Percentiles rank a stretch among this genome's conserved stretches.
These are phyloP conservation scores for Acanthamoeba lenticulata DNA, from an alignment of 208 protist species.

Conservation along the genomic window DNA sequence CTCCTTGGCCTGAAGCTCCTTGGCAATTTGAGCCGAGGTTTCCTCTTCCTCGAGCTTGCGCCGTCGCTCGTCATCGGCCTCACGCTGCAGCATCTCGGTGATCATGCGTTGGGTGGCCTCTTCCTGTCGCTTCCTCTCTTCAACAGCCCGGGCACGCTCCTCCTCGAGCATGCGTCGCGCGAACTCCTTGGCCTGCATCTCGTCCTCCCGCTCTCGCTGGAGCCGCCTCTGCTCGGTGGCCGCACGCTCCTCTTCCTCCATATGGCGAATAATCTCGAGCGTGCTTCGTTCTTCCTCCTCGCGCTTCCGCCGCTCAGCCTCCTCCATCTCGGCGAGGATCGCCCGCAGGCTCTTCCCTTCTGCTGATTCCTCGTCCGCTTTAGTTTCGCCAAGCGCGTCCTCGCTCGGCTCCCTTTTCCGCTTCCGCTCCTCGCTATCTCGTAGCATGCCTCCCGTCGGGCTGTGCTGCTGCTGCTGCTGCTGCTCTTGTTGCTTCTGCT, in stretches of 20 bases:
- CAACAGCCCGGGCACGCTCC: neutral
- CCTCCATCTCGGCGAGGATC: neutral
- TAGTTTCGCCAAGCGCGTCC: neutral
- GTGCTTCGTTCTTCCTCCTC: constrained; percentile 18
- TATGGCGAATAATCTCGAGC: neutral
- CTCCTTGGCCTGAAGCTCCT: constrained; percentile 53
- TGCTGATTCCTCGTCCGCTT: neutral
- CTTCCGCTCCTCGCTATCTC: neutral
- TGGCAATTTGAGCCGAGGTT: neutral
- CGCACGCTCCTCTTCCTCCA: neutral
- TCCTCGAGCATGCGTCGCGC: constrained; percentile 8
- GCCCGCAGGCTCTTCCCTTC: constrained; percentile 37
- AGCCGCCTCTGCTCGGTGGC: neutral
- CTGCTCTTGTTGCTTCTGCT: neutral
- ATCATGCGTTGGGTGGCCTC: neutral
- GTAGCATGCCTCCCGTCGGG: too few relatives aligned
- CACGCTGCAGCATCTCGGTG: constrained; percentile 15
- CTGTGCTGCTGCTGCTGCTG: too few relatives aligned
- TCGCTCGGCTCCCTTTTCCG: neutral
- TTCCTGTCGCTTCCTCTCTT: neutral
- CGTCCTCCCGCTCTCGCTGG: constrained; percentile 33
- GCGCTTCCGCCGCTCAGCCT: neutral
- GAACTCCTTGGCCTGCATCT: neutral
- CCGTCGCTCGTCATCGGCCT: neutral
- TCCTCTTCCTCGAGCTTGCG: neutral